phyloP scores from a whole-genome alignment of 306 rosid species.

The Quercus berberidifolia region DNA sequence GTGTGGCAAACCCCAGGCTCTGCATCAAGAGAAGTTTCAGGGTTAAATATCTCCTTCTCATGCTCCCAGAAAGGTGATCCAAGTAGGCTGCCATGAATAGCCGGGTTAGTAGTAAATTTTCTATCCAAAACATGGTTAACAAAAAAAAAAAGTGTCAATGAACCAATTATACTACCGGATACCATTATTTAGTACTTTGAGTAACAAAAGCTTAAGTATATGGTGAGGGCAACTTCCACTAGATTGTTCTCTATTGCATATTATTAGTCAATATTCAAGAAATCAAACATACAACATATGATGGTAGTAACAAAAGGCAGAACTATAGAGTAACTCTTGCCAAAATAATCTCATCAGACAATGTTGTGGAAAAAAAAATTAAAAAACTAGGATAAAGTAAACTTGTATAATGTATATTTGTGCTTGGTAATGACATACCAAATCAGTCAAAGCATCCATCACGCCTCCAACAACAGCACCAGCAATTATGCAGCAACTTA shows the following conservation, averaged over 20 bases:
- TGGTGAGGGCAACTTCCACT: background rate
- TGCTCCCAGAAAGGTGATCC: constrained; percentile 81
- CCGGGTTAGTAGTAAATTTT: constrained; percentile 10
- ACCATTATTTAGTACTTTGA: too few species aligned
- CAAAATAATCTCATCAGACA: background rate
- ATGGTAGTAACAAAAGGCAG: background rate
- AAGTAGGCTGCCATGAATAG: constrained; percentile 64
- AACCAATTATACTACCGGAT: too few species aligned
- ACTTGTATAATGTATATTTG: background rate
- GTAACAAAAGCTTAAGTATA: constrained; percentile 5
- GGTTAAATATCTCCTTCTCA: constrained; percentile 81
- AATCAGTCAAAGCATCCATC: too few species aligned
- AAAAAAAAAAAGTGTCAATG: too few species aligned
- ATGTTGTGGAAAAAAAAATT: background rate
- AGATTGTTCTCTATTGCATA: background rate
- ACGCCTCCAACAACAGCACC: too few species aligned
- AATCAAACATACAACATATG: background rate
- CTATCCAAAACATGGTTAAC: background rate
- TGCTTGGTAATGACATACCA: background rate
- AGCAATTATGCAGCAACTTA: too few species aligned
- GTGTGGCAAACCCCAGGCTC: constrained; percentile 48
- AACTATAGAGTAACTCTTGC: background rate
- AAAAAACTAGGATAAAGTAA: background rate
- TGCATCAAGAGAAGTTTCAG: constrained; percentile 79
- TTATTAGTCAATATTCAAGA: background rate